Base-by-base conservation (phyloP, 352 stramenopile genomes). In the Globisporangium radiosum region DNA sequence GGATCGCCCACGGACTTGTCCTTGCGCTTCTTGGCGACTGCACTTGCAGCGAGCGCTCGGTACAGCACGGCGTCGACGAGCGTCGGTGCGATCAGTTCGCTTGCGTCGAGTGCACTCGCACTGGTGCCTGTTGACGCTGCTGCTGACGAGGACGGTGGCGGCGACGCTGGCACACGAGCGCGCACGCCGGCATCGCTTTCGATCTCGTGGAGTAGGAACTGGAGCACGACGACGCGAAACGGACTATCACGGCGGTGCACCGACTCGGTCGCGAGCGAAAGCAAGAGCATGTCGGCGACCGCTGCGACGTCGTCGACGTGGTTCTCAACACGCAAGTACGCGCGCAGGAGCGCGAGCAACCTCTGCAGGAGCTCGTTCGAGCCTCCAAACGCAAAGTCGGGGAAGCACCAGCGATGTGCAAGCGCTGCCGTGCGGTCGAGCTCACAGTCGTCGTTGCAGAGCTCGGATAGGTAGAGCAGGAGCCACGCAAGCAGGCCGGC, bases 181-280 rank as follows among this genome's bases (percentile, higher is more conserved):
- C 11, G 36, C 47, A 36, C 39, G 13, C 47, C 48, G 1, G 60
- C 50, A 50, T 81, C 73, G n/a, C 75, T 65, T 33, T 85, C 75
- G 54, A 82, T 60, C 57, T 82, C 75, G n/a, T 81, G 73, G 9
- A 85, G 69, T 25, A 85, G 17, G 57, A 81, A 85, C 43, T 85
- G 75, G 6, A 85, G 63, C 15, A 82, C 13, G 48, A 79, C 66
- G 6, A 82, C 49, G 1, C 75, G 75, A 57, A 81, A 65, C 0
- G 60, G 60, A 51, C 56, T 81, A 1, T 55, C 60, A 37, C 62
- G 59, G 1, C 47, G 51, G 17, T 81, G 71, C n/a, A 76, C 53
- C 9, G 37, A 51, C 2, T 67, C 72, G 10, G 60, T 73, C 14
- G 68, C 59, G 51, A 88, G 68, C 2, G 78, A 88, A 14, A 90